Conservation (phyloP, 2,329 filamentous ascomycete genomes). For the Colletotrichum sp. region DNA sequence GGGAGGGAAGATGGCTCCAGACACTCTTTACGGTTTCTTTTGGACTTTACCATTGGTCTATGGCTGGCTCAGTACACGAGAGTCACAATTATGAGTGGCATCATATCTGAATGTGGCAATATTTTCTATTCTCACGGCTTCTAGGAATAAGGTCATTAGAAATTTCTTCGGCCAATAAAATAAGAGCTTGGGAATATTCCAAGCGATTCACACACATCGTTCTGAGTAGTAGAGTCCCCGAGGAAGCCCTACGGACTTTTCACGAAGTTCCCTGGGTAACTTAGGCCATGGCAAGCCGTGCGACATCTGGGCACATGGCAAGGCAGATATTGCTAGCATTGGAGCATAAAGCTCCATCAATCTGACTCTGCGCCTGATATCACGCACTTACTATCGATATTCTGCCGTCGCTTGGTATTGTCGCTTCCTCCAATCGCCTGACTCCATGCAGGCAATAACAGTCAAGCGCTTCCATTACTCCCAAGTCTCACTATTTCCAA, state of each 20-base stretch:
- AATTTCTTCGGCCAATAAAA: fast-evolving
- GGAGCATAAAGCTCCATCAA: fast-evolving
- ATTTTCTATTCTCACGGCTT: not conserved
- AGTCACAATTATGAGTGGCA: not conserved
- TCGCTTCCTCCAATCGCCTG: not conserved
- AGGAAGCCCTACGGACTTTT: not conserved
- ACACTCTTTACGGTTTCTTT: not conserved
- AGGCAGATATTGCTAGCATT: not conserved
- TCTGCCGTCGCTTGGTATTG: not conserved
- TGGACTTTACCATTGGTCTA: not conserved
- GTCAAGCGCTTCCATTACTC: fast-evolving
- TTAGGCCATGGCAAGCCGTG: fast-evolving
- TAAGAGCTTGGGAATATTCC: fast-evolving
- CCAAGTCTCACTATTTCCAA: not conserved
- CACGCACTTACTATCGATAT: not conserved
- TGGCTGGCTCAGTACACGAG: not conserved
- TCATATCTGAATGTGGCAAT: not conserved
- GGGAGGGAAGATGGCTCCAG: not conserved
- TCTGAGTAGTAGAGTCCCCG: not conserved
- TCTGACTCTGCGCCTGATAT: not conserved
- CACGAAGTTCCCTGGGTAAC: fast-evolving
- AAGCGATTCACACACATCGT: fast-evolving
- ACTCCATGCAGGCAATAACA: not conserved
- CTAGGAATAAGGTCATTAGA: fast-evolving
- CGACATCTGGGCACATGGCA: not conserved